Evolutionary conservation across 345 rosid genomes (phyloP), one percentile per base, ranked within the genome.

Genomic region (Corchorus olitorius): DNA sequence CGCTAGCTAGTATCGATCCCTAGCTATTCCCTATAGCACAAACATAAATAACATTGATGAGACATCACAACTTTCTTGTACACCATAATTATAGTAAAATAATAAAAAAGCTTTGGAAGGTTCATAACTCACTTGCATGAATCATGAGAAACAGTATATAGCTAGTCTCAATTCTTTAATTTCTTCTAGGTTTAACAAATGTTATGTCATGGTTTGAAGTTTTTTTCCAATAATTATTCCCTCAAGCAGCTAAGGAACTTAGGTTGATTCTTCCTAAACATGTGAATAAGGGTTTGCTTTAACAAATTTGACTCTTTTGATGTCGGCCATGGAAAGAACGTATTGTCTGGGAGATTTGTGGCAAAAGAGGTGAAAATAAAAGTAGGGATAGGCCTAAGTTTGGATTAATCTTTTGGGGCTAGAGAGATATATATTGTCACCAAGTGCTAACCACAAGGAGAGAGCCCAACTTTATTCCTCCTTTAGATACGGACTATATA

Each of bases 401-500:
- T 20, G 43, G 16, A 34, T 4, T 62, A 62, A 13, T 34, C n/a
- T 53, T 11, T 62, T 35, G 4, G 16, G 41, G 11, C n/a, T 39
- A 39, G 1, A 3, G 19, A 64, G 68, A 19, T 39, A 56, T 56
- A 19, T 39, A 56, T 56, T 65, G 48, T 39, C 19, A 66, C 27
- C 34, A 7, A 63, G 67, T 35, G 46, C 12, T 6, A 6, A 64
- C 68, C 48, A 64, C 48, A 64, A 64, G 19, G 22, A 64, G n/a
- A 48, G 68, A 46, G 15, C 46, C 46, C 19, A 0, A 14, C 70
- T 79, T 81, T 84, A 81, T 84, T 84, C 81, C 74, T 41, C 53
- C 19, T 17, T 74, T 62, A 70, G 80, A 84, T 79, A 72, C 48
- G 78, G 81, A 81, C 81, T 77, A 81, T 33, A 70, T 27, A 27